phyloP scores from a whole-genome alignment of 2,329 filamentous ascomycete species.

The Fusarium bulbicola region DNA sequence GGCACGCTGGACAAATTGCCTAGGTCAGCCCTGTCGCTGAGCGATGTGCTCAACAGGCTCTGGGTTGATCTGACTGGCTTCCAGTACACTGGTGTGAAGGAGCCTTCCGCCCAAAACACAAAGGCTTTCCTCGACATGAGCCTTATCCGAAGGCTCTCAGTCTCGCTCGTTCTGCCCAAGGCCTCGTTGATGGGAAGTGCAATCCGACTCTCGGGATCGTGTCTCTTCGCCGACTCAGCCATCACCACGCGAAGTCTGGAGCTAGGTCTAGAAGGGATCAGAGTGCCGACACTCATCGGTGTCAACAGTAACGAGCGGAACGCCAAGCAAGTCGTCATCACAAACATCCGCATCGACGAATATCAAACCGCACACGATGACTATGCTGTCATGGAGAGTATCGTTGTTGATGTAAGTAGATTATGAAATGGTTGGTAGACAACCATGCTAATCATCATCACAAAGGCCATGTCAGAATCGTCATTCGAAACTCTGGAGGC shows the following conservation, averaged over 20 bases:
- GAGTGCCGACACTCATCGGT: constrained; percentile 74
- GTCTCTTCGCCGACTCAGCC: constrained; percentile 50
- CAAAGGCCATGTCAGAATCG: constrained; percentile 63
- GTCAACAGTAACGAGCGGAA: constrained; percentile 76
- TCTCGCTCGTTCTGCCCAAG: constrained; percentile 71
- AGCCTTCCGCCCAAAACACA: not conserved
- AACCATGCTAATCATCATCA: not conserved
- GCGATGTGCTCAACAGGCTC: constrained; percentile 44
- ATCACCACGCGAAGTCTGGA: constrained; percentile 42
- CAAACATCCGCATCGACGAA: constrained; percentile 69
- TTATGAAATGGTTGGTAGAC: too few species aligned
- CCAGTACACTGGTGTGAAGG: constrained; percentile 21
- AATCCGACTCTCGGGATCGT: constrained; percentile 60
- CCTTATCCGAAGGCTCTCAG: constrained; percentile 56
- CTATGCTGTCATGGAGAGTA: constrained; percentile 65
- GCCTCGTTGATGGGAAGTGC: constrained; percentile 72
- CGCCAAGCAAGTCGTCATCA: constrained; percentile 72
- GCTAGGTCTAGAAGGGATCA: constrained; percentile 65
- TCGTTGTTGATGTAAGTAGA: constrained; percentile 67
- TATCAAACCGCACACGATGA: constrained; percentile 57
- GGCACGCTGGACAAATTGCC: constrained; percentile 49
- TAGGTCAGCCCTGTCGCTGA: constrained; percentile 32
- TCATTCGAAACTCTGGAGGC: constrained; percentile 72
- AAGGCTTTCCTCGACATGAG: constrained; percentile 45
- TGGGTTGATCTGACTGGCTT: constrained; percentile 47